Base-by-base conservation (phyloP, 805 yeast genomes). In the Yarrowia sp. region DNA sequence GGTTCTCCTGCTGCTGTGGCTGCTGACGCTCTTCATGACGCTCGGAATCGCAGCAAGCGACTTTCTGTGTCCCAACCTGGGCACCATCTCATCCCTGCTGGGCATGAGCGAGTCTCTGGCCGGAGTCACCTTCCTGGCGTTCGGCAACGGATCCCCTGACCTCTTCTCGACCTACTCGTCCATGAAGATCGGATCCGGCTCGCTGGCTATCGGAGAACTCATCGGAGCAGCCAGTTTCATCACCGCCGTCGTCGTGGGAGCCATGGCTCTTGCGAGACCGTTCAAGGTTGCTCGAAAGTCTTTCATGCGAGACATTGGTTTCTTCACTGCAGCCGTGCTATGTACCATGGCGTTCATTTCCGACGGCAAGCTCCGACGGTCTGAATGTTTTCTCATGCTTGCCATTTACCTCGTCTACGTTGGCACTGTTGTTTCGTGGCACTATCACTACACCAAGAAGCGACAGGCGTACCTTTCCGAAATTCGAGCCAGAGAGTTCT, bases 121-220 rank as follows among this genome's bases (percentile, higher is more conserved):
- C 12, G 98, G 98, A 0, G 80, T 93, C 66, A 92, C 97, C 0
- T 75, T 93, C 21, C 76, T 94, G 59, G 96, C 98, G 0, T 79
- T 93, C 64, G 98, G 97, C 0, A 93, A 93, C 73, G 96, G 97
- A 3, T 80, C 96, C 0, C 97, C 97, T 0, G 99, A 93, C 72
- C 84, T 93, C 3, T 81, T 91, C 35, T 82, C 93, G 49, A 90
- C 97, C 0, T 89, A 84, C 70, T 85, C 86, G 53, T 96, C 97
- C 3, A 81, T 94, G 83, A 78, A 80, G 12, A 74, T 84, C 1
- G 85, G 83, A n/a, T 82, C 89, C 1, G 83, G 87, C 0, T 81
- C 90, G 0, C 76, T 93, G 70, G 97, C 98, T 0, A 74, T 93
- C 6, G 94, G 97, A 0, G 97, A 92, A 71, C 76, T 93, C n/a